Conservation (phyloP, 495 filamentous ascomycete genomes). For the Tirmania nivea region DNA sequence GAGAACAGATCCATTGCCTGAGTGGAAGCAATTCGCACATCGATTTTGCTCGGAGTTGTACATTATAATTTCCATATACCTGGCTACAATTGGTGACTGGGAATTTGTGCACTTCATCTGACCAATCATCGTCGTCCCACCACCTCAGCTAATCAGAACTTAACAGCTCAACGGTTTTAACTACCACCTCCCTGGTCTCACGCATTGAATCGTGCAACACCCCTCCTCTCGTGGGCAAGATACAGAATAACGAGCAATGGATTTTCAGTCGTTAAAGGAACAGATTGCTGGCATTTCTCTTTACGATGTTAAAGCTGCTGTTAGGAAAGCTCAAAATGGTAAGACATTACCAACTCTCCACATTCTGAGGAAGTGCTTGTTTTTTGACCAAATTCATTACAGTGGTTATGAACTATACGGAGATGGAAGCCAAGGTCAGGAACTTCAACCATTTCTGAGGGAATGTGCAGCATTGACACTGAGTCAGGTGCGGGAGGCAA, state of each 20-base stretch:
- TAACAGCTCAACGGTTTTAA: too few species aligned
- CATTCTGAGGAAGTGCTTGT: not conserved
- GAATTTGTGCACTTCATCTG: too few species aligned
- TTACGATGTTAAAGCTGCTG: slow-evolving; percentile 93
- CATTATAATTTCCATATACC: too few species aligned
- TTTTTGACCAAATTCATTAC: slow-evolving; percentile 5
- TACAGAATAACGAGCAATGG: slow-evolving; percentile 32
- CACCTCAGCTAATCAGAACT: too few species aligned
- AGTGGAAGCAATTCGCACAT: too few species aligned
- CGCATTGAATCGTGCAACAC: too few species aligned
- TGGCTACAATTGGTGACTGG: too few species aligned
- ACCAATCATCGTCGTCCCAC: too few species aligned
- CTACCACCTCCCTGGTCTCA: too few species aligned
- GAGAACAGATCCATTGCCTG: too few species aligned
- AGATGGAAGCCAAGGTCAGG: slow-evolving; percentile 90
- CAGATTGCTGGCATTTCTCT: slow-evolving; percentile 83
- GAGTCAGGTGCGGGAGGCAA: slow-evolving; percentile 69
- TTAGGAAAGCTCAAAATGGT: slow-evolving; percentile 98
- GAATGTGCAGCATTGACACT: slow-evolving; percentile 12
- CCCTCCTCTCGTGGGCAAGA: too few species aligned
- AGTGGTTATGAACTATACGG: slow-evolving; percentile 99
- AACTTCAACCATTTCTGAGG: slow-evolving; percentile 1
- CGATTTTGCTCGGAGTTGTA: too few species aligned
- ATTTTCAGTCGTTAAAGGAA: slow-evolving; percentile 66
- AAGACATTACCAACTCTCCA: slow-evolving; percentile 11